Evolutionary conservation across 2,329 filamentous ascomycete genomes (phyloP), one percentile per base, ranked within the genome.

Genomic region (Simplicillium sp.): DNA sequence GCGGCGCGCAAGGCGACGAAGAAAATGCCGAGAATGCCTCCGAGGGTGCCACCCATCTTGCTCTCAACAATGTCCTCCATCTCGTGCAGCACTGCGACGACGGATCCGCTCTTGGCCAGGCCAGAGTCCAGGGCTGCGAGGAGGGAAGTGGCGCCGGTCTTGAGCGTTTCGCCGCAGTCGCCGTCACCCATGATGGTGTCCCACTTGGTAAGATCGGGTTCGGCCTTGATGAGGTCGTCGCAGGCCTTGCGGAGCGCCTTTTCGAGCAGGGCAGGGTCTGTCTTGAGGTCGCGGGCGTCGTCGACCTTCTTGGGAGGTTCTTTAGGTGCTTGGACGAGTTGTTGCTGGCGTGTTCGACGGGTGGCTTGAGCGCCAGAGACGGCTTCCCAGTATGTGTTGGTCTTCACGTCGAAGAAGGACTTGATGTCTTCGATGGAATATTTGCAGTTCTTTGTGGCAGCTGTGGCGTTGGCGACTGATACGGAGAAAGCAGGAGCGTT

Each of bases 401-500:
- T 82, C 36, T 69, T 74, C 20, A 68, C 67, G 54, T 86, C 82
- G n/a, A 83, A 67, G 46, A 85, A 74, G 14, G 65, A 61, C 46
- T 82, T 70, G 62, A 85, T 73, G 9, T 79, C 68, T 2, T 62
- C 65, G 29, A 55, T 57, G 1, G 67, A 66, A 54, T 73, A 74
- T 2, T 59, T 48, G 52, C 64, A 69, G 44, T 62, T 62, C 37
- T 52, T 52, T 0, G 71, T 65, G 0, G 68, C 65, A 1, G 64
- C 66, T 0, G 70, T 68, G 32, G 79, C 54, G 54, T 80, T 84
- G 51, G 84, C 61, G 37, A 86, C 50, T 3, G 80, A 82, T 6
- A 86, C 70, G 12, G 77, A 82, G 53, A 86, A 86, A 0, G 80
- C 82, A 0, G 81, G 72, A 0, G 80, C 82, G 48, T 86, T 85